Conservation (phyloP, 2,329 filamentous ascomycete species). For the Graphilbum ipis-grandicollis region DNA sequence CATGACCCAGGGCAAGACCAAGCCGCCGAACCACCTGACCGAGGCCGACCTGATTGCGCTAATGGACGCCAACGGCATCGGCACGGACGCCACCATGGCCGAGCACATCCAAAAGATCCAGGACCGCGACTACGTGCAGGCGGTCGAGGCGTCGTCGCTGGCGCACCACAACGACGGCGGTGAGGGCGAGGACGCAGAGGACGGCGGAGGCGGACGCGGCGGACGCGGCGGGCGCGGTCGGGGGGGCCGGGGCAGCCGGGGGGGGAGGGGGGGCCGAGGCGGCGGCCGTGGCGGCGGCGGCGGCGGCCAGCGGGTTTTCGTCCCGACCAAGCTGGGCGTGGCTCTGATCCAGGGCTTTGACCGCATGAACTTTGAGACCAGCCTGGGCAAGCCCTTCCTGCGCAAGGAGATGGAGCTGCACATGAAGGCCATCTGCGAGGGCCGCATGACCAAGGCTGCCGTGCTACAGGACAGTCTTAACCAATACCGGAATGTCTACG, state of each 20-base stretch:
- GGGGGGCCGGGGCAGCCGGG: slow-evolving; percentile 30
- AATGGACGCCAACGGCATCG: slow-evolving; percentile 98
- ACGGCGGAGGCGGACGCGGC: slow-evolving; percentile 13
- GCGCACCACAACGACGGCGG: slow-evolving; percentile 15
- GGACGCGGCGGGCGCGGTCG: slow-evolving; percentile 30
- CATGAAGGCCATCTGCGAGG: slow-evolving; percentile 94
- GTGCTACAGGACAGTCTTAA: slow-evolving; percentile 72
- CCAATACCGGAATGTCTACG: slow-evolving; percentile 76
- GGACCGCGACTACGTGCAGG: slow-evolving; percentile 68
- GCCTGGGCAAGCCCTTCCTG: slow-evolving; percentile 85
- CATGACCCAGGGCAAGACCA: slow-evolving; percentile 83
- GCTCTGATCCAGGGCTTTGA: slow-evolving; percentile 91
- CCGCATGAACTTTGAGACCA: slow-evolving; percentile 80
- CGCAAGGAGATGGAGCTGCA: slow-evolving; percentile 95
- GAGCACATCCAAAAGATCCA: slow-evolving; percentile 97
- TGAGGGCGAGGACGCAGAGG: slow-evolving; percentile 21
- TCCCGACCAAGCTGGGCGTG: slow-evolving; percentile 80
- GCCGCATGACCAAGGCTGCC: slow-evolving; percentile 52
- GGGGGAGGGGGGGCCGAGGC: slow-evolving; percentile 23
- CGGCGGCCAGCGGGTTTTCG: slow-evolving; percentile 55
- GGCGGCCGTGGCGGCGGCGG: slow-evolving; percentile 23
- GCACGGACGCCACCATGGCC: slow-evolving; percentile 97
- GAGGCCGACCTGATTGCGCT: slow-evolving; percentile 89
- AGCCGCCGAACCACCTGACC: slow-evolving; percentile 69
- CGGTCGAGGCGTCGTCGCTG: slow-evolving; percentile 21